A percentile compares a stretch with the other conserved stretches of the same genome.
phyloP scores from a whole-genome alignment of 768 basidiomycete species.

The Suillus spraguei region DNA sequence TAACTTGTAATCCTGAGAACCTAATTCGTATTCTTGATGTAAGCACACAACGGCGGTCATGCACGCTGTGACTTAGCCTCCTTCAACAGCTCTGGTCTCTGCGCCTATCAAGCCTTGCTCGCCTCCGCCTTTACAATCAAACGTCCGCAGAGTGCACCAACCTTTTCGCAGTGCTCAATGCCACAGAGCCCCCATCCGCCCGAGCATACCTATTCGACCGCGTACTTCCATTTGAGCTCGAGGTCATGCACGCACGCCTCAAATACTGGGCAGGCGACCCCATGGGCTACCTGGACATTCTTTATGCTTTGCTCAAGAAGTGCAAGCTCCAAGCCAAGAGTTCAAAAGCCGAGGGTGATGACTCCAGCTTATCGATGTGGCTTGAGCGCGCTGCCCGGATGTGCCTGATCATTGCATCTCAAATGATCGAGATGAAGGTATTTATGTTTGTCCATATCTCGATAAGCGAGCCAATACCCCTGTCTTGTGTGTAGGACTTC shows the following conservation, averaged over 20 bases:
- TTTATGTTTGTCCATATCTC: constrained; percentile 12
- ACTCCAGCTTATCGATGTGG: constrained; percentile 68
- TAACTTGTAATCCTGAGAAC: constrained; percentile 71
- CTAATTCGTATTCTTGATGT: constrained; percentile 66
- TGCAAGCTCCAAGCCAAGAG: constrained; percentile 44
- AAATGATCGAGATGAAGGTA: constrained; percentile 86
- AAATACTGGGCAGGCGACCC: constrained; percentile 84
- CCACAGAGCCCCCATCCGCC: constrained; percentile 52
- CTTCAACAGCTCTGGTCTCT: constrained; percentile 77
- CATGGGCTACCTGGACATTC: constrained; percentile 78
- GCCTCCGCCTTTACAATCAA: constrained; percentile 84
- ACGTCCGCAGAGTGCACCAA: constrained; percentile 84
- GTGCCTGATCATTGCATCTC: constrained; percentile 78
- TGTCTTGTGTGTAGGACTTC: constrained; percentile 67
- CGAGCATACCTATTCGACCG: constrained; percentile 56
- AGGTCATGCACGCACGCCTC: constrained; percentile 71
- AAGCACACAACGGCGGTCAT: constrained; percentile 30
- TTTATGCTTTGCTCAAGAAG: constrained; percentile 60
- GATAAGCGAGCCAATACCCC: constrained; percentile 6
- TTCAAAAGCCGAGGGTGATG: constrained; percentile 9
- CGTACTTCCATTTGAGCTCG: constrained; percentile 49
- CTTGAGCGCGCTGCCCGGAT: constrained; percentile 76
- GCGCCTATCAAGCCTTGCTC: constrained; percentile 75
- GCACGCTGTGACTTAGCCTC: not conserved
- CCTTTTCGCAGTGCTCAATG: constrained; percentile 70